Conservation (phyloP, 2,329 filamentous ascomycete species). For the Escovopsis sp. region DNA sequence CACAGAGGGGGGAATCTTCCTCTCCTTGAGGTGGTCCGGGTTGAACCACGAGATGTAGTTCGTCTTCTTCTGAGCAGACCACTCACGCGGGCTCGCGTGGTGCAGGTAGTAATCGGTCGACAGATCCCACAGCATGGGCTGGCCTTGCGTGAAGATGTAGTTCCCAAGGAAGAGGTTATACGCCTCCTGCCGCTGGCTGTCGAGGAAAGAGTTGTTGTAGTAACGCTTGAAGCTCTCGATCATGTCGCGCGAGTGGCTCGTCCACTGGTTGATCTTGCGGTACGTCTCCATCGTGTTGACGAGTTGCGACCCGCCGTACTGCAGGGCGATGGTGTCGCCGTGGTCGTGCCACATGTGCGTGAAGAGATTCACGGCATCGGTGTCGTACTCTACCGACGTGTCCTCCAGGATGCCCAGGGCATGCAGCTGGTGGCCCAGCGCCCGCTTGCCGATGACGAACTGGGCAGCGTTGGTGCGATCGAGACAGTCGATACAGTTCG, state of each 20-base stretch:
- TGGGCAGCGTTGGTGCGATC: constrained; percentile 96
- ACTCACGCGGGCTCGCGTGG: constrained; percentile 66
- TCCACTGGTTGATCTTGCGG: constrained; percentile 98
- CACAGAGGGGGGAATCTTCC: constrained; percentile 36
- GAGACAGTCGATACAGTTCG: constrained; percentile 95
- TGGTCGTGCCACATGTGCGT: constrained; percentile 98
- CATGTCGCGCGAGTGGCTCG: constrained; percentile 93
- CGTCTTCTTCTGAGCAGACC: constrained; percentile 45
- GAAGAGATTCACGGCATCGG: constrained; percentile 88
- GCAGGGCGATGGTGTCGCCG: constrained; percentile 92
- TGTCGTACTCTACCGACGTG: constrained; percentile 77
- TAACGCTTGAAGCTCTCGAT: constrained; percentile 98
- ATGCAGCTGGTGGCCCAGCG: constrained; percentile 81
- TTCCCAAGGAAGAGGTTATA: constrained; percentile 97
- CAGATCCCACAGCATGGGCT: constrained; percentile 95
- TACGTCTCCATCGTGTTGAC: constrained; percentile 99
- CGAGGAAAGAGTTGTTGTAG: constrained; percentile 96
- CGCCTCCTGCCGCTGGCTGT: constrained; percentile 93
- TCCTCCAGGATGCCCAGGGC: constrained; percentile 76
- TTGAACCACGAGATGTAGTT: constrained; percentile 89
- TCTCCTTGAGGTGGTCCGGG: constrained; percentile 51
- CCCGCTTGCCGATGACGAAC: constrained; percentile 92
- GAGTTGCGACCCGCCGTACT: constrained; percentile 92
- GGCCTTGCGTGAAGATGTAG: constrained; percentile 73
- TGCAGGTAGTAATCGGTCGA: constrained; percentile 93